Base-by-base conservation (phyloP, 345 rosid genomes). In the Syzygium grande region DNA sequence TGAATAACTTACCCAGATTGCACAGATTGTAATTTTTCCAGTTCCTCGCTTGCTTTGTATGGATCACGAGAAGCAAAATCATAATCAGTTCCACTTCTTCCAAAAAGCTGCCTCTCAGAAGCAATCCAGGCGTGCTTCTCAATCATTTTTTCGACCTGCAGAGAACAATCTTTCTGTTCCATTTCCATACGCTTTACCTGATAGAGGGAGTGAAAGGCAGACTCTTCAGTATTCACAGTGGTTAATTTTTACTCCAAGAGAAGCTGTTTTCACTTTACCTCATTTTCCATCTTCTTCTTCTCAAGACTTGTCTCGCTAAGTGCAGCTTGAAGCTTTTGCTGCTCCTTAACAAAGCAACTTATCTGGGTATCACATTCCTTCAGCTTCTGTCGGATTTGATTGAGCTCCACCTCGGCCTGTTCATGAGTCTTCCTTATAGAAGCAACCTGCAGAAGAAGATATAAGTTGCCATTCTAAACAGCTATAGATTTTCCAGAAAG, bases 51-150 rank as follows among this genome's bases (percentile, higher is more conserved):
- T 85, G 98, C 99, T 92, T 89, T 94, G 63, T 52, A 52, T 51
- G 98, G 97, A 90, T 96, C 94, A 87, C 94, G 87, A 29, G 98
- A 93, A 87, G 86, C 90, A 89, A 98, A 98, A 92, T 96, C 99
- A 93, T 98, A 98, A 90, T 98, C 99, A 29, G 99, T 98, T 85
- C 99, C 99, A 84, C 93, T 92, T 94, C 95, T 95, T 89, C 99
- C 99, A 92, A 98, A 98, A 51, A 96, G 95, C 88, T 94, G 99
- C 88, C 92, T 95, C 92, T 98, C 99, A 88, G 99, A 93, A 84
- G 93, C 91, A 91, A 98, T 96, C 99, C 99, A 98, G 85, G 98
- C 92, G 90, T 96, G 96, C 95, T 96, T 96, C 94, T 98, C 98
- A 85, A 98, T 90, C 91, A 98, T 92, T 90, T 93, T 96, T 79